Base-by-base conservation (phyloP, 495 filamentous ascomycete species). In the Hypomontagnella submonticulosa region DNA sequence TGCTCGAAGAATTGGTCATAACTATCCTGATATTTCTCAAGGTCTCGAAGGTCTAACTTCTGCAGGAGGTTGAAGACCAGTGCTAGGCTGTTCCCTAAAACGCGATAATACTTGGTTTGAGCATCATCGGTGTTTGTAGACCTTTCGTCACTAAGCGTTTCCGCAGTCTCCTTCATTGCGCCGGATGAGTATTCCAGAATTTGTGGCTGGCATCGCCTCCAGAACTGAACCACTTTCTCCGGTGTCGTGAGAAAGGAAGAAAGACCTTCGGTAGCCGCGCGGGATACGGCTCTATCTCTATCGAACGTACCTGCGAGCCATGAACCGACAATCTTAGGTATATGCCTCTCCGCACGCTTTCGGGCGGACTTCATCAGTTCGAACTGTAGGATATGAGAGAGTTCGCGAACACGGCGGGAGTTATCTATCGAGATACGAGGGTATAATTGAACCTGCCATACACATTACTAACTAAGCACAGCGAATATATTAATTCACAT, bases 231-330 rank as follows among this genome's bases (percentile, higher is more conserved):
- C 36, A 90, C 77, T 71, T 97, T 98, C 44, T 94, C 90, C 27
- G 90, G 86, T 0, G 90, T 90, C 0, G 85, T 78, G 58, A 98
- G 91, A 8, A 96, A 88, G 4, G 79, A 81, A 4, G 82, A 83
- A 13, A 97, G 79, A 0, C 91, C 89, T 43, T 93, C 88, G 52
- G 83, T 78, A n/a, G 93, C 91, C 2, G 90, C 85, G 32, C 86
- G 87, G 23, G 88, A 82, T 1, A 90, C 90, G 11, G 80, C 80
- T 50, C 85, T 85, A 72, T 99, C 95, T 59, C 83, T 89, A 71
- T 99, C 96, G 71, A 92, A 94, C 1, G 88, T 82, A 10, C 96
- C 94, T 23, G 89, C 89, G 20, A 97, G 82, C 96, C 96, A 99
- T 9, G 92, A 81, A 6, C 91, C 92, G 16, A 92, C 87, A 30